Base-by-base conservation (phyloP, 2,329 filamentous ascomycete species). In the Penicillium paneum region DNA sequence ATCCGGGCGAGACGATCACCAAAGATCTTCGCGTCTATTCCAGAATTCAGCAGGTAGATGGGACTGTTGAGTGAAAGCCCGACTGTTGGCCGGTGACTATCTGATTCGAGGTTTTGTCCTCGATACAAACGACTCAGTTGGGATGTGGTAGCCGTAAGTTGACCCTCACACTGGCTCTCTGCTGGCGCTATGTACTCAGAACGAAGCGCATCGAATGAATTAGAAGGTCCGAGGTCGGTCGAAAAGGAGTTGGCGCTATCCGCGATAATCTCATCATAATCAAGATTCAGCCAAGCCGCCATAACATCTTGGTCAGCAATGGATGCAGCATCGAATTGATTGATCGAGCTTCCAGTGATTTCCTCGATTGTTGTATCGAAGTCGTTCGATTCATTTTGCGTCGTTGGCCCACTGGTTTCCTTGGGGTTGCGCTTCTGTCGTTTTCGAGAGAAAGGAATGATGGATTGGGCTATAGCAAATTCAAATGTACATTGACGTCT, bases 41-140 rank as follows among this genome's bases (percentile, higher is more conserved):
- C 60, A 3, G 62, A 63, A 38, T 63, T 67, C n/a, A 67, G 45
- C n/a, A 67, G 39, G 46, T 55, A 35, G n/a, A 66, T 46, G 1
- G 64, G 63, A 11, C 63, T 67, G 24, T 47, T 51, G 11, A 51
- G 49, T 32, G 61, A 58, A 28, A 57, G 49, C 6, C 62, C 58
- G 13, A 57, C 10, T 0, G 6, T 10, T 8, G 40, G 24, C 13
- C 12, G 31, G 1, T 57, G 19, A 24, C 24, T 31, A 5, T 28
- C 35, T 41, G 13, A 24, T 12, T 15, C 29, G 13, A 2, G 8
- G 5, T n/a, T 34, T 8, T 35, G 21, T 3, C 17, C 19, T 31
- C 3, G n/a, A 1, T 24, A 38, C 8, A 29, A 31, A 7, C 26
- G 17, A 21, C 15, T 44, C 12, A 28, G 24, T 34, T 39, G 13